Conservation (phyloP, 805 yeast genomes). For the Lachancea sp. region DNA sequence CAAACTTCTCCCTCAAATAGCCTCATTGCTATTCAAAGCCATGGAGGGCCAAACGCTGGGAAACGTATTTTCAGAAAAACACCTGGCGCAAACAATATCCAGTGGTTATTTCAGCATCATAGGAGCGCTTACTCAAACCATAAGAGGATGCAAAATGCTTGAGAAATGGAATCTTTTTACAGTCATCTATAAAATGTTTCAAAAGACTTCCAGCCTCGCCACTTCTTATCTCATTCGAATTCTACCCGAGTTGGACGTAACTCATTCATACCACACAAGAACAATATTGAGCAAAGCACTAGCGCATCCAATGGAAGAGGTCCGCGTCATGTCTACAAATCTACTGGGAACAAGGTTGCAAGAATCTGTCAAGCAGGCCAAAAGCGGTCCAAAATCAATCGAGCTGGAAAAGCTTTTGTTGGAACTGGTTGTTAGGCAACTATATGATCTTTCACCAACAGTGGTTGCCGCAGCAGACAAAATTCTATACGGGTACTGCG, state of each 20-base stretch:
- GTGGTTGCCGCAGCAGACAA: constrained; percentile 54
- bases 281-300: constrained; percentile 60
- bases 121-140: constrained; percentile 59
- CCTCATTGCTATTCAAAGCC: constrained; percentile 62
- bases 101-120: constrained; percentile 65
- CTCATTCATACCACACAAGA: constrained; percentile 58
- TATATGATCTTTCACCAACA: constrained; percentile 57
- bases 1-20: constrained; percentile 78
- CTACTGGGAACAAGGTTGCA: constrained; percentile 35
- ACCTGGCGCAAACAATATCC: constrained; percentile 59
- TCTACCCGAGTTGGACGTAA: constrained; percentile 56
- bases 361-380: constrained; percentile 5
- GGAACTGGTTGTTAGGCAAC: constrained; percentile 52
- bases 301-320: constrained; percentile 43
- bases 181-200: constrained; percentile 65
- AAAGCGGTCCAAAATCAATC: constrained; percentile 2
- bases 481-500: constrained; percentile 47
- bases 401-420: constrained; percentile 22
- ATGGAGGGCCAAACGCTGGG: constrained; percentile 40
- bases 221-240: constrained; percentile 50
- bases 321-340: constrained; percentile 54
- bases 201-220: constrained; percentile 43
- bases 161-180: constrained; percentile 83
- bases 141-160: constrained; percentile 60
- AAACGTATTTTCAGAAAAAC: constrained; percentile 59